Base-by-base conservation (phyloP, 2,329 filamentous ascomycete species). In the Fusarium papillatum region DNA sequence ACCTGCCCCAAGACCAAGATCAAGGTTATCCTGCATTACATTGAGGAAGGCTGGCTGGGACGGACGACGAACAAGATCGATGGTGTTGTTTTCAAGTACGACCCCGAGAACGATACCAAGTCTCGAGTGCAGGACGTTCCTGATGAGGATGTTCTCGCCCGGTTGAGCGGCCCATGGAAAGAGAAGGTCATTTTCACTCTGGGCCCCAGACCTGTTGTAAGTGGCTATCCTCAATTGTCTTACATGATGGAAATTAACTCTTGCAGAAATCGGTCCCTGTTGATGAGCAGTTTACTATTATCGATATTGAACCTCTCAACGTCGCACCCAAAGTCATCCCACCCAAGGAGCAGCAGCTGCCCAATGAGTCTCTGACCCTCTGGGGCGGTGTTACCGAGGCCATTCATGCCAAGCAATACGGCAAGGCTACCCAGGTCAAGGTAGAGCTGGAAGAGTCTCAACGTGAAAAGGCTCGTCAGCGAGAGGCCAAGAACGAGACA, bases 1-100 rank as follows among this genome's bases (percentile, higher is more conserved):
- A 96, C 93, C 46, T 99, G 97, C 85, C 90, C 94, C n/a, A 93
- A 95, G 86, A 98, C 95, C 3, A 94, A 93, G 81, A 91, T 98
- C 77, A 98, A 98, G 86, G 94, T 93, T 22, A 98, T 99, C 74
- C 86, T 99, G 59, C 93, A 97, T 80, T 99, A 99, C 83, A 87
- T 96, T 67, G 96, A 98, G 81, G 96, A 98, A 79, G 95, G 96
- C 62, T 99, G 97, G 96, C 89, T 98, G 36, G 95, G 96, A 59
- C 95, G 95, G 76, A 91, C 95, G 24, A 96, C 97, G 79, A 98
- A 98, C 85, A 95, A 94, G 81, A 93, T 99, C 41, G 92, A 97
- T 72, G 97, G 97, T 22, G 92, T 98, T 66, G 90, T 98, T 67
- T 99, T 98, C 89, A 93, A 90, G 62, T 98, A 98, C 78, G 94